Evolutionary conservation across 2,329 filamentous ascomycete species (phyloP), one percentile per base, ranked within the genome.

Genomic region (Colletotrichum godetiae): DNA sequence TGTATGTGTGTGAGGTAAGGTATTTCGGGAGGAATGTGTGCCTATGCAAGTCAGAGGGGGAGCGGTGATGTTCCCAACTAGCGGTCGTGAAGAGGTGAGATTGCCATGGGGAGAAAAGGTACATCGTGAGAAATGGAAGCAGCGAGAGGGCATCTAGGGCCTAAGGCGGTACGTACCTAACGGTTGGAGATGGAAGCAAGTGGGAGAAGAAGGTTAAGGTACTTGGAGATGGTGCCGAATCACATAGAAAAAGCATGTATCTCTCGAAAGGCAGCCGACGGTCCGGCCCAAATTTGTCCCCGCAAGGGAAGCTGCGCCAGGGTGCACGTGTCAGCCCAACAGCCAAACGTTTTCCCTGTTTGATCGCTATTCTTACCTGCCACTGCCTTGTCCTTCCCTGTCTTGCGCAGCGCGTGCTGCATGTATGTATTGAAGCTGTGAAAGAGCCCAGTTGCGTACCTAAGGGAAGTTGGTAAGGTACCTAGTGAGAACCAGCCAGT

Each of bases 251-350:
- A 33, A 29, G 42, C 52, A 35, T 56, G 52, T 29, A 33, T 5
- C 22, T 24, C 8, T 19, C 29, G 29, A 42, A 63, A 29, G 5
- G n/a, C 19, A 33, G 19, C 29, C 22, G 42, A 49, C 42, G 19
- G 42, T 49, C 42, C 42, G 60, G 29, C 61, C 61, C 60, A 58
- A 58, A 22, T 59, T 49, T 66, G 52, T 68, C 37, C 49, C 42
- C 64, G 57, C 6, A 33, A 67, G 61, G 68, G 37, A 72, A 67
- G 57, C 67, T 73, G 65, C 62, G 68, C 68, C 68, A 55, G 71
- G 71, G 66, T 75, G 67, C 71, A 75, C 74, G 74, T 75, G 74
- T 75, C 74, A 75, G 59, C 67, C 64, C 63, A 65, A 46, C 27
- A 74, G 60, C 67, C 71, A 72, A 71, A 75, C 74, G 56, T 65